Conservation (phyloP, 306 rosid genomes). For the Begonia loranthoides region DNA sequence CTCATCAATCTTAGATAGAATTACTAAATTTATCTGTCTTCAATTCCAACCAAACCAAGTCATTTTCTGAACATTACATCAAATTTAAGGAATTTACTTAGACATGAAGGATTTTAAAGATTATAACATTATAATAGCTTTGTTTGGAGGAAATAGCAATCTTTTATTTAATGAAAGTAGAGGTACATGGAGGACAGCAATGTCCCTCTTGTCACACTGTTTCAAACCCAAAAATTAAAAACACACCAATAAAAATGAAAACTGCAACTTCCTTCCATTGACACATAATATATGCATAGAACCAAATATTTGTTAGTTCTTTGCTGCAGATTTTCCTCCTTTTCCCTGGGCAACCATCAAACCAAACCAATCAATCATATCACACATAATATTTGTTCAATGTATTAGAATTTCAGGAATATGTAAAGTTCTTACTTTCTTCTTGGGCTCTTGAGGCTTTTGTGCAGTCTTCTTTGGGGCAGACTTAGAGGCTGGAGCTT, state of each 20-base stretch:
- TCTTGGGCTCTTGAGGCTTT: slow-evolving; percentile 50
- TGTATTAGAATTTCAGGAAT: too few species aligned
- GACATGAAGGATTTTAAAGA: too few species aligned
- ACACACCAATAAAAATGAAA: slow-evolving; percentile 3
- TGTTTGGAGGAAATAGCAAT: background rate
- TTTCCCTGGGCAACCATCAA: slow-evolving; percentile 34
- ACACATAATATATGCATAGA: background rate
- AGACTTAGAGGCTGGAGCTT: slow-evolving; percentile 33
- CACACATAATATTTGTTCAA: too few species aligned
- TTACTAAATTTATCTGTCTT: too few species aligned
- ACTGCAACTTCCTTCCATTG: background rate
- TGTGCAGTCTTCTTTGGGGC: slow-evolving; percentile 41
- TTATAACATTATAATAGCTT: too few species aligned
- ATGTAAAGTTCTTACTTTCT: slow-evolving; percentile 25
- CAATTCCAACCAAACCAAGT: too few species aligned
- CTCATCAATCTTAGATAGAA: too few species aligned
- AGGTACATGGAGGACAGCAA: slow-evolving; percentile 8
- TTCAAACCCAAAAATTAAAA: slow-evolving; percentile 9
- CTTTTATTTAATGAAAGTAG: slow-evolving; percentile 14
- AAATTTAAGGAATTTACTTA: too few species aligned
- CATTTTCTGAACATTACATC: too few species aligned
- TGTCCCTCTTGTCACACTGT: slow-evolving; percentile 13
- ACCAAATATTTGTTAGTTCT: slow-evolving; percentile 19
- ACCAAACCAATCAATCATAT: background rate
- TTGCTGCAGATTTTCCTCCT: slow-evolving; percentile 44